phyloP scores from a whole-genome alignment of 2,329 filamentous ascomycete species.

The Venturia oleaginea region DNA sequence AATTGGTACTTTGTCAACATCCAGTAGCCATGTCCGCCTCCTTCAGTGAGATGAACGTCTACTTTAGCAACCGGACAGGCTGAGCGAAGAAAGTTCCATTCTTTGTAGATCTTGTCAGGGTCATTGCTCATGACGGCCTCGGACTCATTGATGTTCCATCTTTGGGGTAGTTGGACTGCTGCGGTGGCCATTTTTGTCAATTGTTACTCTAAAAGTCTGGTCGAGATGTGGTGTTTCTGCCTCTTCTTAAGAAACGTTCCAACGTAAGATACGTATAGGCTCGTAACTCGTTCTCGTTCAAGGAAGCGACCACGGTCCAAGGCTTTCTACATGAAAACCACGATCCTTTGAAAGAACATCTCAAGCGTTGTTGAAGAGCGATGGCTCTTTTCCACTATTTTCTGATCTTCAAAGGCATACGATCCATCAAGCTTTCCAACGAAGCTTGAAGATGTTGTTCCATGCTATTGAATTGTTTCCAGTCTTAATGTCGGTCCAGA shows the following conservation, averaged over 20 bases:
- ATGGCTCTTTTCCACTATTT: not conserved
- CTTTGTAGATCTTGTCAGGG: slow-evolving; percentile 9
- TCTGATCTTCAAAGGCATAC: not conserved
- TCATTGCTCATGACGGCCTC: slow-evolving; percentile 10
- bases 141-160: slow-evolving; percentile 9
- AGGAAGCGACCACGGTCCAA: not conserved
- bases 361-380: not conserved
- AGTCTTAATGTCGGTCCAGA: not conserved
- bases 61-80: slow-evolving; percentile 7
- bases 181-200: not conserved
- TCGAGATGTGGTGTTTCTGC: too few species aligned
- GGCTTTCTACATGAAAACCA: not conserved
- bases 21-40: slow-evolving; percentile 11
- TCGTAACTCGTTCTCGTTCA: not conserved
- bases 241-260: not conserved
- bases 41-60: not conserved
- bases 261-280: not conserved
- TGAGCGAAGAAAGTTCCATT: slow-evolving; percentile 9
- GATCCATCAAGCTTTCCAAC: not conserved
- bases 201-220: not conserved
- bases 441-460: not conserved
- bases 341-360: not conserved
- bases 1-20: slow-evolving; percentile 8
- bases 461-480: not conserved
- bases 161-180: not conserved